These are phyloP conservation scores for Ceratocystis alfenasii DNA, from an alignment of 2,329 filamentous ascomycete genomes.

Conservation along the genomic window DNA sequence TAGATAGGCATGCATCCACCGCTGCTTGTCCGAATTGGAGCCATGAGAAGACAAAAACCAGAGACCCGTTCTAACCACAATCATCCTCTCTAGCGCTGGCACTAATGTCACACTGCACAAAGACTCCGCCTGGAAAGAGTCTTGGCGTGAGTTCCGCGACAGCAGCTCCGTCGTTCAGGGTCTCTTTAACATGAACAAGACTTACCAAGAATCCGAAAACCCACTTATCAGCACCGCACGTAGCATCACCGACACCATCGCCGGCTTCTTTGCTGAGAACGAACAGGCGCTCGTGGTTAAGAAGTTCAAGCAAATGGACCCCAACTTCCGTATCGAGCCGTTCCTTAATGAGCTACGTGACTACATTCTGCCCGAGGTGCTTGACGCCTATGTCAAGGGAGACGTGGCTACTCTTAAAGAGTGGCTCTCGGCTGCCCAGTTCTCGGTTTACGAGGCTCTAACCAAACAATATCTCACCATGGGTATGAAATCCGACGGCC, in stretches of 20 bases:
- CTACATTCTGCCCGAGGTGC: conserved; percentile 92
- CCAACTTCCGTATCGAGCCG: conserved; percentile 83
- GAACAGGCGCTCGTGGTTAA: conserved; percentile 97
- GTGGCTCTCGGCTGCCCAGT: conserved; percentile 94
- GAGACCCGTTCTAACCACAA: conserved; percentile 24
- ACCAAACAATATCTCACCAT: conserved; percentile 91
- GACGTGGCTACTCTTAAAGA: conserved; percentile 81
- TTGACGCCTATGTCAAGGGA: conserved; percentile 96
- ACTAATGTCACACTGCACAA: conserved; percentile 94
- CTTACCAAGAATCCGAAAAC: conserved; percentile 95
- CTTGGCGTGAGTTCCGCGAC: conserved; percentile 94
- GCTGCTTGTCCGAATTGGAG: no score
- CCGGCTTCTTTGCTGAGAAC: conserved; percentile 96
- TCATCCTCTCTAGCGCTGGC: conserved; percentile 54
- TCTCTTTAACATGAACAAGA: conserved; percentile 71
- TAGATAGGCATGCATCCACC: background rate
- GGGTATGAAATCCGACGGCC: conserved; percentile 86
- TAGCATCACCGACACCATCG: conserved; percentile 84
- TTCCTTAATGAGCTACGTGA: conserved; percentile 93
- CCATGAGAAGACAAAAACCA: background rate
- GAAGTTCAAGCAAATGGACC: conserved; percentile 93
- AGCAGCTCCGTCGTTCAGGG: conserved; percentile 78
- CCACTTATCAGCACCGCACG: conserved; percentile 85
- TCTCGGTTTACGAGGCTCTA: conserved; percentile 90
- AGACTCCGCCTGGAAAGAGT: conserved; percentile 93